Evolutionary conservation across 2,329 filamentous ascomycete genomes (phyloP).

Genomic region (Akanthomyces uredinophilus): DNA sequence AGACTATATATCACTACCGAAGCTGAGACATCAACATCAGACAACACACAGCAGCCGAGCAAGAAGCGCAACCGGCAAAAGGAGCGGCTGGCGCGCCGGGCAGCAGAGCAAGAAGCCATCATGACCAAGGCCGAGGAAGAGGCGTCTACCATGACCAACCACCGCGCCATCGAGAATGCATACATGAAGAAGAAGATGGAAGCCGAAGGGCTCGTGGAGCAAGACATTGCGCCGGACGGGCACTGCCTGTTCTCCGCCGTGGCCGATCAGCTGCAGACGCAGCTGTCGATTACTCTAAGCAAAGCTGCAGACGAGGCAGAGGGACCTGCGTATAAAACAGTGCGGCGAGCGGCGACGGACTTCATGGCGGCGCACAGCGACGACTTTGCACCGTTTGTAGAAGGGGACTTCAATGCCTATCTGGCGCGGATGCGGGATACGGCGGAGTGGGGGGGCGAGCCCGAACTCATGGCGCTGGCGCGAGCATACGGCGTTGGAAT

Average conservation of each 20-base stretch:
- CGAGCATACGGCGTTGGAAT: constrained; percentile 76
- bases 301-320: constrained; percentile 15
- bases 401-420: constrained; percentile 65
- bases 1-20: constrained; percentile 19
- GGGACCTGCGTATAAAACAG: constrained; percentile 54
- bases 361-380: constrained; percentile 72
- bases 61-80: constrained; percentile 90
- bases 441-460: constrained; percentile 92
- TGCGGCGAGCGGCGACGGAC: constrained; percentile 66
- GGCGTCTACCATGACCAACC: constrained; percentile 68
- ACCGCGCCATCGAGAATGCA: constrained; percentile 62
- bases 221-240: constrained; percentile 81
- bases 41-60: constrained; percentile 22
- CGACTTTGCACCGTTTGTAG: constrained; percentile 82
- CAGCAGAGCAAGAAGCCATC: constrained; percentile 73
- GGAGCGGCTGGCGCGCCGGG: constrained; percentile 81
- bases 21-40: background rate
- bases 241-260: constrained; percentile 93
- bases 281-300: constrained; percentile 19
- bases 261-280: constrained; percentile 66
- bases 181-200: constrained; percentile 66
- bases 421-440: constrained; percentile 74
- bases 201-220: constrained; percentile 61
- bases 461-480: constrained; percentile 82
- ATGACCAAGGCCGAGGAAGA: constrained; percentile 66